Evolutionary conservation across 495 filamentous ascomycete species (phyloP).

Genomic region (Lindgomyces ingoldianus): DNA sequence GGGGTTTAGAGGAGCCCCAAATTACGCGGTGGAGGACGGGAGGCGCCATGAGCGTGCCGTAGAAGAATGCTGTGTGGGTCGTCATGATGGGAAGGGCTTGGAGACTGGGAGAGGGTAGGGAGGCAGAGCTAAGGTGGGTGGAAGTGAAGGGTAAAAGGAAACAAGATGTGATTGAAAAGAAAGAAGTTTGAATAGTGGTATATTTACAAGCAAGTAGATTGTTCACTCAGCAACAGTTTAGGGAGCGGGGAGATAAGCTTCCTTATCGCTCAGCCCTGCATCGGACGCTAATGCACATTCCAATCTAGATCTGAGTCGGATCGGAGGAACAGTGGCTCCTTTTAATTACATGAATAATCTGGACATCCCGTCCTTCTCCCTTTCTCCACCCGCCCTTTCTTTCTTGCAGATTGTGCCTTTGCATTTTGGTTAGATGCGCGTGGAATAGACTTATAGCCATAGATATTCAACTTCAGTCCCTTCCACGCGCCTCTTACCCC

Average conservation of each 20-base stretch:
- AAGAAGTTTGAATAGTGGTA: too few relatives aligned
- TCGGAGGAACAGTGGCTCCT: not conserved
- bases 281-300: slow-evolving; percentile 24
- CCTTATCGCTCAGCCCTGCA: slow-evolving; percentile 29
- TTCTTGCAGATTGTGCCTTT: not conserved
- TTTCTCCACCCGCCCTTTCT: not conserved
- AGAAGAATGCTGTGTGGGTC: slow-evolving; percentile 62
- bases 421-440: not conserved
- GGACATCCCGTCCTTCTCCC: not conserved
- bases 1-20: slow-evolving; percentile 60
- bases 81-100: slow-evolving; percentile 1
- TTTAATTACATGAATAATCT: not conserved
- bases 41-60: slow-evolving; percentile 76
- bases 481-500: not conserved
- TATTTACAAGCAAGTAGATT: too few relatives aligned
- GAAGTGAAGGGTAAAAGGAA: not conserved
- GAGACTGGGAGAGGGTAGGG: not conserved
- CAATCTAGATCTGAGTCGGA: not conserved
- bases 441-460: not conserved
- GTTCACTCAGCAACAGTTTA: too few relatives aligned
- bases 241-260: slow-evolving; percentile 12
- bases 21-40: slow-evolving; percentile 81
- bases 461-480: too few relatives aligned
- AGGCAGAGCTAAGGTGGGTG: not conserved
- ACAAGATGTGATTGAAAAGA: too few relatives aligned